Percentiles rank a stretch among this genome's conserved stretches.
Evolutionary conservation across 768 basidiomycete species (phyloP).

Genomic region (Termitomyces sp.): DNA sequence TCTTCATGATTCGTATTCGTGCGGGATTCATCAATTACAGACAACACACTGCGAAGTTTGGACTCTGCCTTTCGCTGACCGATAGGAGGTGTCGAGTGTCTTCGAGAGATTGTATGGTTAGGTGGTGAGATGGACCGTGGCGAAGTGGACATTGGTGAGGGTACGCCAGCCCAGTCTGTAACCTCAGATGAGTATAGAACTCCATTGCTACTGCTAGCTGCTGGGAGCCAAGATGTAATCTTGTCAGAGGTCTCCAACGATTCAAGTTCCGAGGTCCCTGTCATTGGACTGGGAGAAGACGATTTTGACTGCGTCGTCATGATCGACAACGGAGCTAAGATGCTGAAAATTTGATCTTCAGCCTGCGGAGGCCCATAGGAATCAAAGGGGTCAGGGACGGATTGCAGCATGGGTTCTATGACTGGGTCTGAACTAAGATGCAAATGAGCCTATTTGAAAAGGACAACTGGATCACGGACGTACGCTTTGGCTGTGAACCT

Average conservation of each 20-base stretch:
- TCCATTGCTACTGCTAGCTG: slow-evolving; percentile 36
- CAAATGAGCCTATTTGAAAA: background rate
- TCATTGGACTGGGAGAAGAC: slow-evolving; percentile 57
- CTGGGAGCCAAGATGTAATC: slow-evolving; percentile 48
- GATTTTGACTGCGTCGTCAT: slow-evolving; percentile 58
- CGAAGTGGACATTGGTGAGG: slow-evolving; percentile 39
- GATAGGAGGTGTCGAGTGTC: slow-evolving; percentile 49
- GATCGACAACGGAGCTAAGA: slow-evolving; percentile 82
- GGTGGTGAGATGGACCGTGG: slow-evolving; percentile 54
- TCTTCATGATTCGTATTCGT: slow-evolving; percentile 30
- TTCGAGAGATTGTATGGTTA: slow-evolving; percentile 28
- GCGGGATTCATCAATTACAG: slow-evolving; percentile 64
- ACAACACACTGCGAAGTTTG: slow-evolving; percentile 70
- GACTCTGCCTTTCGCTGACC: slow-evolving; percentile 52
- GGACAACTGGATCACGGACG: slow-evolving; percentile 27
- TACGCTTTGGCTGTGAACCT: slow-evolving; percentile 83
- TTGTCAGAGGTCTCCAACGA: slow-evolving; percentile 28
- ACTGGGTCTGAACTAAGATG: slow-evolving; percentile 73
- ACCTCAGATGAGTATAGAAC: slow-evolving; percentile 47
- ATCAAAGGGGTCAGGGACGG: slow-evolving; percentile 91
- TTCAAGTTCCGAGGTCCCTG: slow-evolving; percentile 42
- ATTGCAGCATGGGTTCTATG: slow-evolving; percentile 87
- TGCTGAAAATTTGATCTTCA: slow-evolving; percentile 91
- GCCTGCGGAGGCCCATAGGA: slow-evolving; percentile 85
- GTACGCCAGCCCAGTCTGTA: slow-evolving; percentile 52